Percentiles rank a stretch among this genome's conserved stretches.
Conservation (phyloP, 768 basidiomycete species). For the Lactarius deliciosus region DNA sequence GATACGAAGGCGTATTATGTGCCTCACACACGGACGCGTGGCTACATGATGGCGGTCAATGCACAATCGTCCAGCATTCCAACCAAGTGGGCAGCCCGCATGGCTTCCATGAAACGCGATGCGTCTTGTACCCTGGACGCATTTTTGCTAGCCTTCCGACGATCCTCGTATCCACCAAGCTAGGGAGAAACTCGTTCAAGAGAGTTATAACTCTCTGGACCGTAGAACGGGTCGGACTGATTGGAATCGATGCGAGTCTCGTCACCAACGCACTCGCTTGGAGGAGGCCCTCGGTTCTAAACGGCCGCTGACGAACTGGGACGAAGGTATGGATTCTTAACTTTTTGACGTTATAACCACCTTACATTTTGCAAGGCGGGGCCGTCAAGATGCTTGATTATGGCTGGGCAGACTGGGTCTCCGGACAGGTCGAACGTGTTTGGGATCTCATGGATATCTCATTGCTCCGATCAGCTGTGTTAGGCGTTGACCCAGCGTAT, state of each 20-base stretch:
- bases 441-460: conserved; percentile 96
- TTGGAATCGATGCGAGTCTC: conserved; percentile 90
- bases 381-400: conserved; percentile 85
- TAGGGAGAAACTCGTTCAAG: conserved; percentile 76
- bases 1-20: conserved; percentile 92
- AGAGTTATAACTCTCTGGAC: conserved; percentile 61
- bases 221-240: conserved; percentile 74
- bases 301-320: conserved; percentile 90
- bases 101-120: conserved; percentile 70
- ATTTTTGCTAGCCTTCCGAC: conserved; percentile 86
- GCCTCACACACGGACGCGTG: conserved; percentile 91
- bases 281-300: conserved; percentile 82
- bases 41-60: conserved; percentile 81
- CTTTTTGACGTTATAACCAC: conserved; percentile 12
- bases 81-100: conserved; percentile 61
- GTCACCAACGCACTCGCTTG: conserved; percentile 83
- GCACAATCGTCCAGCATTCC: conserved; percentile 60
- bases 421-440: conserved; percentile 90
- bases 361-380: conserved; percentile 51
- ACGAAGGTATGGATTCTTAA: conserved; percentile 61
- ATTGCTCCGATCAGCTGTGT: conserved; percentile 73
- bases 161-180: conserved; percentile 91
- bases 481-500: conserved; percentile 81
- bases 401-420: conserved; percentile 92
- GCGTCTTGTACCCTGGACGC: conserved; percentile 89